Evolutionary conservation across 139 green algal species (phyloP), one percentile per base, ranked within the genome.

Genomic region (Monoraphidium neglectum): DNA sequence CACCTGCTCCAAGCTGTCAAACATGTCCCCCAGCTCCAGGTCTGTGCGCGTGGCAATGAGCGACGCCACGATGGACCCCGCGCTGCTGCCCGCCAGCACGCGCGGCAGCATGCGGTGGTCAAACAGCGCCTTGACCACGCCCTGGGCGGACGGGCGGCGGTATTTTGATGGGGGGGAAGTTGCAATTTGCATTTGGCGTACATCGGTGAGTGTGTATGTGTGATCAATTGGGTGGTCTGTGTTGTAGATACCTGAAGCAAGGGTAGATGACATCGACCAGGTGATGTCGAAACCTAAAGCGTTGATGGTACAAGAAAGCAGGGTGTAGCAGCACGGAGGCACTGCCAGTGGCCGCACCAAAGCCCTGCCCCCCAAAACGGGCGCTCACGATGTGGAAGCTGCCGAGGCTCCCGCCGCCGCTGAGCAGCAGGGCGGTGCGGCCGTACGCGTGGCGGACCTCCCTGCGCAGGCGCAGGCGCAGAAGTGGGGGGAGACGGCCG

Each of bases 361-460:
- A 6, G 12, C 28, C 30, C 10, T 12, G 10, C 8, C 43, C 43
- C 43, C 43, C 43, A 51, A 51, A 51, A 51, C 54, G 54, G 15
- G 15, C 26, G 49, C 82, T 70, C 47, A 91, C 92, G 65, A 99
- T 72, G 83, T 99, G 96, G 86, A 99, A 99, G 10, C 85, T 89
- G 36, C 92, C 96, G 33, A 99, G 86, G 1, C 91, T 89, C 2
- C 96, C 96, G 4, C 96, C 96, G 30, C 96, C 96, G 49, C 76
- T 92, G 16, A 99, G 91, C 63, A 99, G 84, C 51, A 99, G 89
- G 10, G 95, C 97, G 0, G 96, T 99, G 69, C 97, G 85, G 0
- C 96, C 96, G 86, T 97, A 99, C 2, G 94, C 89, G 82, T 99
- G 96, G 10, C 96, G 88, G 28, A 93, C 97, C 81, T 99, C 95